Evolutionary conservation across 371 early-diverging fungal genomes (phyloP), one percentile per base, ranked within the genome.

Genomic region (Umbelopsis sp.): DNA sequence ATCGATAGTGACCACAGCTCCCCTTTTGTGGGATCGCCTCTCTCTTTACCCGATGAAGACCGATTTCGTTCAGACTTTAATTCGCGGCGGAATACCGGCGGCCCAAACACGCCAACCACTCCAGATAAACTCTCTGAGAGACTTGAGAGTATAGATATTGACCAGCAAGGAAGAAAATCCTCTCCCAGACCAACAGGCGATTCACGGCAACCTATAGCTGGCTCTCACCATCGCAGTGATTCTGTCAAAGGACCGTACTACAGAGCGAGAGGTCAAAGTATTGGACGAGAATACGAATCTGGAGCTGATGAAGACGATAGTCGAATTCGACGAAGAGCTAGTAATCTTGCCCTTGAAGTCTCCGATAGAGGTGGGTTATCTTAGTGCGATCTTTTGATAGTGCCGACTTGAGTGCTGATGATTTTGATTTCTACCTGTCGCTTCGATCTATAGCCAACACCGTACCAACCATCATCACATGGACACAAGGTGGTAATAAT

Each of bases 401-500:
- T 11, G 3, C 29, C 35, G 18, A 16, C n/a, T 25, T 57, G 32
- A 57, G 32, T 5, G 14, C 41, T 41, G 7, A 41, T 4, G 41
- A 2, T 3, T 1, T 41, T 41, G 41, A 41, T 12, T 41, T 12
- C 12, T 41, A 7, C 41, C 29, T 29, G 29, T 29, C 7, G 0
- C 18, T 35, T 32, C 9, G n/a, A 4, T 57, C 16, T 35, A 14
- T 32, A 24, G 29, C 14, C 35, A 57, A 57, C n/a, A 57, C n/a
- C 57, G 76, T 94, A 48, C 91, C 92, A 0, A 94, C 94, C 16
- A 93, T 97, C 65, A 91, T 97, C 25, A 89, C 89, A 24, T 98
- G 98, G 98, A 86, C 90, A 14, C 93, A 94, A 70, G 94, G 93
- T 22, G 97, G 96, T 22, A 78, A 89, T 18, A 87, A 82, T 64